Evolutionary conservation across 345 rosid genomes (phyloP), one percentile per base, ranked within the genome.

Genomic region (Eucalyptus sp.): DNA sequence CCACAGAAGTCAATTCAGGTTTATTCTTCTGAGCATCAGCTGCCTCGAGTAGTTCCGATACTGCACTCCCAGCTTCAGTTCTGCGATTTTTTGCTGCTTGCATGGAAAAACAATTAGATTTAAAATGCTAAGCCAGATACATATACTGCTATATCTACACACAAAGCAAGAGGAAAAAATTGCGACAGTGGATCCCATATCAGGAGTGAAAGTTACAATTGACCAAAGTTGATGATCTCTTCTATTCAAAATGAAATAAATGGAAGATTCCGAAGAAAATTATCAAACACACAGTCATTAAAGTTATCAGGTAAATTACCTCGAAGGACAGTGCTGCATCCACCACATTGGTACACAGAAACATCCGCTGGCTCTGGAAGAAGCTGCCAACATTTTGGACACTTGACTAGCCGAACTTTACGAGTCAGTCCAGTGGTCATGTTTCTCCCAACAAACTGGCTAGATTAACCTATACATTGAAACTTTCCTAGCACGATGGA

Each of bases 311-410:
- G 84, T 25, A 22, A 83, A 33, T 87, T 79, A 89, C 90, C 90
- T 87, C 68, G 90, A 79, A 89, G 90, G 87, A 89, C 49, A 14
- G 89, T 51, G 7, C 89, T 86, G 44, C 90, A 89, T 80, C 90
- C 90, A 46, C 90, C 90, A 18, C 90, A 89, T 46, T 43, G 83
- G 87, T 89, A 89, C 37, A 89, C 43, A 60, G 90, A 76, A 89
- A 80, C 18, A 18, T 87, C 87, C 7, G 89, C 51, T 13, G 88
- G 60, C 79, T 89, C 90, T 7, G 84, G 81, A 48, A 89, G 90
- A 60, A 89, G 87, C 56, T 87, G 86, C 81, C 87, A 37, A 79
- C 90, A 89, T 49, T 81, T 89, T n/a, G 90, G 89, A 56, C 90
- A 89, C 54, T 66, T 89, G 56, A 89, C 90, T 15, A 87, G 29